Conservation (phyloP, 257 asterid genomes). For the Parsonsia alboflavescens region DNA sequence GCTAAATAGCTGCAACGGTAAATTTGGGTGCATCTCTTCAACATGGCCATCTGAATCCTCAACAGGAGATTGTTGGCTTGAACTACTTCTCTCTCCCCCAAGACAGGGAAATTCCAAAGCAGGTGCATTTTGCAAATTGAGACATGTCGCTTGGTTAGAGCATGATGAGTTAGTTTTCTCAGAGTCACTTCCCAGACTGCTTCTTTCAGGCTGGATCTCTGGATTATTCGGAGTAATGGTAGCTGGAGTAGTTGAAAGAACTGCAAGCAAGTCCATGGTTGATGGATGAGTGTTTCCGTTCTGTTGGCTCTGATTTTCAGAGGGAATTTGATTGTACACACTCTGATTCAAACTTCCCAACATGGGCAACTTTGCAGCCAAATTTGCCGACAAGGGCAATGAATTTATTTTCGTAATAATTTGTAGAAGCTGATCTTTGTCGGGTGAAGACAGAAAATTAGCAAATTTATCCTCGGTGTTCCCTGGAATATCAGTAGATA, state of each 20-base stretch:
- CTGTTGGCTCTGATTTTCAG: constrained; percentile 31
- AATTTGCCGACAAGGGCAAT: constrained; percentile 50
- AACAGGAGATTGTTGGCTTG: constrained; percentile 48
- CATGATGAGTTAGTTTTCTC: constrained; percentile 61
- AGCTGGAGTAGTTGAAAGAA: constrained; percentile 48
- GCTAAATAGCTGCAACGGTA: constrained; percentile 54
- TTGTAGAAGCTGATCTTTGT: constrained; percentile 61
- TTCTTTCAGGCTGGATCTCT: constrained; percentile 48
- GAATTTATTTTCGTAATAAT: constrained; percentile 59
- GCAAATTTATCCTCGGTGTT: constrained; percentile 36
- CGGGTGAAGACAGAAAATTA: constrained; percentile 34
- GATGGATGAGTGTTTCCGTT: constrained; percentile 42
- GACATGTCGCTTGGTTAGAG: constrained; percentile 32
- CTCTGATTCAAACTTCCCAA: constrained; percentile 28
- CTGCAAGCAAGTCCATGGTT: constrained; percentile 69
- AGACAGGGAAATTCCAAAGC: constrained; percentile 27
- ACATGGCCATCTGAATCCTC: constrained; percentile 46
- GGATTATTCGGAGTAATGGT: constrained; percentile 28
- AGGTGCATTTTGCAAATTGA: constrained; percentile 34
- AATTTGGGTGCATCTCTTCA: constrained; percentile 36
- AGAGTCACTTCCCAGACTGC: constrained; percentile 55
- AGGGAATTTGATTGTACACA: constrained; percentile 25
- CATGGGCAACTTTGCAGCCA: constrained; percentile 36
- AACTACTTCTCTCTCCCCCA: constrained; percentile 56
- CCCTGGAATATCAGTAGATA: constrained; percentile 34